These are phyloP conservation scores for Hippophae tibetana DNA, from an alignment of 306 rosid species.

Conservation along the genomic window DNA sequence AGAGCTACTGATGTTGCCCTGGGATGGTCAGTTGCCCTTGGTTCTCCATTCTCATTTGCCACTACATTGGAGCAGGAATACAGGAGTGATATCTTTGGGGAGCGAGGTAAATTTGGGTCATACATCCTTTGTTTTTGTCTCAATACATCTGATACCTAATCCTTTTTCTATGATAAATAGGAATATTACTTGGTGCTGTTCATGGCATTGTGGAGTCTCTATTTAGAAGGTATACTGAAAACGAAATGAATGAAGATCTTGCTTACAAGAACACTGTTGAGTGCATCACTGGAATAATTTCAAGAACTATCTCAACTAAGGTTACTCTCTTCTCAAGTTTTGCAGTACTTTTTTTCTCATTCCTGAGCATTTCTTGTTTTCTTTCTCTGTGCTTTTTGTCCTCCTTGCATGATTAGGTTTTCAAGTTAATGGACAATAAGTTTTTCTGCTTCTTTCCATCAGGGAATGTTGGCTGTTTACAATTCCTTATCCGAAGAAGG, in stretches of 20 bases:
- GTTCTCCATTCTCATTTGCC: conserved; percentile 94
- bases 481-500: conserved; percentile 66
- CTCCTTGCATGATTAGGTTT: no score
- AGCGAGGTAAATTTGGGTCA: conserved; percentile 49
- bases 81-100: conserved; percentile 96
- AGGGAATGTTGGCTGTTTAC: conserved; percentile 92
- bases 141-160: conserved; percentile 13
- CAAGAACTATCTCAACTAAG: conserved; percentile 81
- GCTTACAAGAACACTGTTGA: conserved; percentile 97
- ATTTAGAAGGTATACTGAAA: conserved; percentile 85
- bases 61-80: conserved; percentile 93
- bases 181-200: conserved; percentile 96
- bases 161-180: conserved; percentile 31
- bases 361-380: not conserved
- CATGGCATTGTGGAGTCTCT: conserved; percentile 93
- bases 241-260: conserved; percentile 78
- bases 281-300: conserved; percentile 74
- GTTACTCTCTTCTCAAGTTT: conserved; percentile 25
- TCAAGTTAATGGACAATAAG: not conserved
- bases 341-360: not conserved
- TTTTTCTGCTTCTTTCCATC: conserved; percentile 2
- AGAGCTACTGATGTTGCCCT: conserved; percentile 91
- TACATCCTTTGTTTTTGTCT: not conserved
- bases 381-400: not conserved
- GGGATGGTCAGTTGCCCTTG: conserved; percentile 98